These are phyloP conservation scores for Coemansia reversa DNA, from an alignment of 192 early-diverging fungal species.

Conservation along the genomic window DNA sequence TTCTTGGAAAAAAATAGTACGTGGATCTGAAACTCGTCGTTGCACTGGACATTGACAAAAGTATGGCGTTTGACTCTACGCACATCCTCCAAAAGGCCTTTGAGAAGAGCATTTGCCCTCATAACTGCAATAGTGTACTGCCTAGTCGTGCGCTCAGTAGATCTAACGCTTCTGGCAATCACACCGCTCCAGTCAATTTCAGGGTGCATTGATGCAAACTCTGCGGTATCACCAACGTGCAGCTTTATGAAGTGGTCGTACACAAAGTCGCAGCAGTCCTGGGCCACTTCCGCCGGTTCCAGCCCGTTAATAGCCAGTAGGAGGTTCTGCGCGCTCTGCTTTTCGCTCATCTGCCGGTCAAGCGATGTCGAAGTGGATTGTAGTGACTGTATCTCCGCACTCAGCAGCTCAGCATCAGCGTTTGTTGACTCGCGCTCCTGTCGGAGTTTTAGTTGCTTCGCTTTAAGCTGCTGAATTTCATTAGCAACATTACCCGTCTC, in stretches of 20 bases:
- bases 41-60: slow-evolving; percentile 41
- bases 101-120: slow-evolving; percentile 44
- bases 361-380: slow-evolving; percentile 30
- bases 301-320: slow-evolving; percentile 50
- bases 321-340: slow-evolving; percentile 42
- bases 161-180: slow-evolving; percentile 22
- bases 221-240: slow-evolving; percentile 31
- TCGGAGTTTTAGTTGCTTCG: slow-evolving; percentile 13
- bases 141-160: slow-evolving; percentile 16
- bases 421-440: slow-evolving; percentile 20
- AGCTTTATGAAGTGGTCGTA: slow-evolving; percentile 47
- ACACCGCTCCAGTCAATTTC: slow-evolving; percentile 52
- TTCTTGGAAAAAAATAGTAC: slow-evolving; percentile 45
- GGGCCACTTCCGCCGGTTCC: slow-evolving; percentile 25
- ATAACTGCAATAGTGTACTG: slow-evolving; percentile 44
- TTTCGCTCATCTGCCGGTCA: slow-evolving; percentile 40
- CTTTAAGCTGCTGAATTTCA: slow-evolving; percentile 35
- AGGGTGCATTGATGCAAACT: slow-evolving; percentile 50
- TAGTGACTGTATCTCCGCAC: slow-evolving; percentile 28
- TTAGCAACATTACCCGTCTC: slow-evolving; percentile 11
- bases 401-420: slow-evolving; percentile 20
- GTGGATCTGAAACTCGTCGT: slow-evolving; percentile 40
- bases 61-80: slow-evolving; percentile 37
- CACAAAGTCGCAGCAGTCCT: slow-evolving; percentile 43
- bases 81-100: slow-evolving; percentile 43